phyloP scores from a whole-genome alignment of 2,329 filamentous ascomycete genomes.

The Cladosporium oxysporum region DNA sequence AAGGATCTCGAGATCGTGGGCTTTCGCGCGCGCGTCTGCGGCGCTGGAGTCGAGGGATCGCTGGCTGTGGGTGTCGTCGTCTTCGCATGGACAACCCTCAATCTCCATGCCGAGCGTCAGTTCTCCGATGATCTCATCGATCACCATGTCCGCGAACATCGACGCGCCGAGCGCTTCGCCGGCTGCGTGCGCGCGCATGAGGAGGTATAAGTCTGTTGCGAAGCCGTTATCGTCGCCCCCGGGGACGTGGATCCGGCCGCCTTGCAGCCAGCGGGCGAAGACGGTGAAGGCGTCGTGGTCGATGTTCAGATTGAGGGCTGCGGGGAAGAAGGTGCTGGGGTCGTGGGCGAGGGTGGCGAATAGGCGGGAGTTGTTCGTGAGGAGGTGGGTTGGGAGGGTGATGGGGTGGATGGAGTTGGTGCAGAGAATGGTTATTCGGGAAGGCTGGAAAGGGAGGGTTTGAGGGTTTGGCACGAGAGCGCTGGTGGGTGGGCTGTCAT shows the following conservation, averaged over 20 bases:
- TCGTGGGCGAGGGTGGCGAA: constrained; percentile 14
- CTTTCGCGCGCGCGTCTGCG: neutral
- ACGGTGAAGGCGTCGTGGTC: constrained; percentile 17
- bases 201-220: constrained; percentile 11
- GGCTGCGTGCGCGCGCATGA: constrained; percentile 14
- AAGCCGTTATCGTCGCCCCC: constrained; percentile 14
- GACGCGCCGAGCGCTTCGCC: constrained; percentile 11
- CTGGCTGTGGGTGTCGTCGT: neutral
- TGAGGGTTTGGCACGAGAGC: too few relatives aligned
- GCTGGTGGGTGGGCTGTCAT: neutral
- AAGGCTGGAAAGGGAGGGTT: neutral
- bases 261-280: constrained; percentile 14
- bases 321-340: neutral
- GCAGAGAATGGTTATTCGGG: constrained; percentile 6
- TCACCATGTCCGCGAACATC: constrained; percentile 10
- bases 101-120: neutral
- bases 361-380: constrained; percentile 6
- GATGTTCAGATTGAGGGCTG: neutral
- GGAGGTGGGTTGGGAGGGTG: neutral
- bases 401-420: neutral
- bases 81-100: neutral
- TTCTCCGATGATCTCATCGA: constrained; percentile 13
- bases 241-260: constrained; percentile 5
- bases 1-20: constrained; percentile 2
- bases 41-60: neutral